A percentile compares a stretch with the other conserved stretches of the same genome.
These are phyloP conservation scores for Septoria linicola DNA, from an alignment of 2,329 filamentous ascomycete species.

Conservation along the genomic window DNA sequence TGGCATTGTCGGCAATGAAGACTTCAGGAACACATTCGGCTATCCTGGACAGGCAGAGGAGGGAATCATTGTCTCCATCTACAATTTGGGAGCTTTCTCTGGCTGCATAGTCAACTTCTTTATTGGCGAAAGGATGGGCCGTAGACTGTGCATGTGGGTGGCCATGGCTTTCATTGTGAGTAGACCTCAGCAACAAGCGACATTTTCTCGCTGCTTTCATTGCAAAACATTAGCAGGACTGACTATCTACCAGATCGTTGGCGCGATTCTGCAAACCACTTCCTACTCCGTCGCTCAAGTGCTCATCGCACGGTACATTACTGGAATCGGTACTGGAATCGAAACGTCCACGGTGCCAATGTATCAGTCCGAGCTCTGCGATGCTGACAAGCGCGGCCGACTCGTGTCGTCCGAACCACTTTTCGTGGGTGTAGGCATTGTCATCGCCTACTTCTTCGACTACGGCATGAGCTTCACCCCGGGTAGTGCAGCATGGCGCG, in stretches of 20 bases:
- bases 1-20: conserved; percentile 44
- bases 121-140: conserved; percentile 50
- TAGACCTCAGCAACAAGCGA: neutral
- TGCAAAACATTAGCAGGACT: neutral
- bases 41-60: conserved; percentile 41
- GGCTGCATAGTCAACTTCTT: conserved; percentile 54
- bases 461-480: conserved; percentile 42
- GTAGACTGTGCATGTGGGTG: conserved; percentile 51
- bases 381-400: conserved; percentile 37
- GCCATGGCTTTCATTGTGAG: conserved; percentile 45
- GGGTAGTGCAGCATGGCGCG: conserved; percentile 48
- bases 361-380: conserved; percentile 39
- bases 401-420: conserved; percentile 38
- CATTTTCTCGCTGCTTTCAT: no score
- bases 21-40: conserved; percentile 44
- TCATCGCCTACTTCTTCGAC: conserved; percentile 38
- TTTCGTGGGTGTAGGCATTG: conserved; percentile 39
- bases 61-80: conserved; percentile 51
- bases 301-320: conserved; percentile 49
- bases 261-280: conserved; percentile 48
- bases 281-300: conserved; percentile 47
- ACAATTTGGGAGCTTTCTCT: conserved; percentile 61
- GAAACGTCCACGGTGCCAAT: conserved; percentile 50
- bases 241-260: conserved; percentile 34
- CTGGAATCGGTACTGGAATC: conserved; percentile 50